phyloP scores from a whole-genome alignment of 192 early-diverging fungal species.

The Thoreauomyces humboldtii region DNA sequence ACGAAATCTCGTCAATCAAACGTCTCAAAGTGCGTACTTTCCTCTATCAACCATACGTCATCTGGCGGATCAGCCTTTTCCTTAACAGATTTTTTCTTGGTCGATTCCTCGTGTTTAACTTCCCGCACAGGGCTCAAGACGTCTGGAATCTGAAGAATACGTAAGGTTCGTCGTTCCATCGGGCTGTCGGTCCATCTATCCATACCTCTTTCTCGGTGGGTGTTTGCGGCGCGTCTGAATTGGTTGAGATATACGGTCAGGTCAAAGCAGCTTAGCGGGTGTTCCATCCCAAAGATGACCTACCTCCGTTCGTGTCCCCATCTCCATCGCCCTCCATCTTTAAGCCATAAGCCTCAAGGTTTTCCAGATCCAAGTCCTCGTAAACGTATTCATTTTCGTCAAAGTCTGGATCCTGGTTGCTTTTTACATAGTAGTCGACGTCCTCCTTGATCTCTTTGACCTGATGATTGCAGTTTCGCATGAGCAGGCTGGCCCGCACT shows the following conservation, averaged over 20 bases:
- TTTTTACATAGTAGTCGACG: conserved; percentile 89
- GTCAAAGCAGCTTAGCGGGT: no score
- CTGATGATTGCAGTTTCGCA: no score
- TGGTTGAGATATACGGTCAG: background rate
- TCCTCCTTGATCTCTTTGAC: conserved; percentile 82
- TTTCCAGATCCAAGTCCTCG: conserved; percentile 88
- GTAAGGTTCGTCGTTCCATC: no score
- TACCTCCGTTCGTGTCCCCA: conserved; percentile 24
- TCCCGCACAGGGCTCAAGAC: conserved; percentile 15
- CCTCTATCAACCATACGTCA: no score
- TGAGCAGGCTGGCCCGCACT: no score
- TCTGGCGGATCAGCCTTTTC: conserved; percentile 15
- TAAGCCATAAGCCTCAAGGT: conserved; percentile 83
- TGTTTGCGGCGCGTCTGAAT: conserved; percentile 13
- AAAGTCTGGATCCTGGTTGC: conserved; percentile 89
- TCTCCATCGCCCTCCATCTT: conserved; percentile 66
- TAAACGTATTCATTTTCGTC: conserved; percentile 92
- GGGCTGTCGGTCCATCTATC: no score
- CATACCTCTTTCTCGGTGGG: conserved; percentile 31
- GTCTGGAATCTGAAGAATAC: background rate
- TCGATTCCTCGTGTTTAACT: background rate
- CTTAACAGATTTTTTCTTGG: conserved; percentile 9
- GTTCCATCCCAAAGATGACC: background rate
- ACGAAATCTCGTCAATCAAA: background rate
- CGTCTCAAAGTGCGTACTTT: no score